These are phyloP conservation scores for Eucalyptus pauciflora DNA, from an alignment of 345 rosid genomes.

Conservation along the genomic window DNA sequence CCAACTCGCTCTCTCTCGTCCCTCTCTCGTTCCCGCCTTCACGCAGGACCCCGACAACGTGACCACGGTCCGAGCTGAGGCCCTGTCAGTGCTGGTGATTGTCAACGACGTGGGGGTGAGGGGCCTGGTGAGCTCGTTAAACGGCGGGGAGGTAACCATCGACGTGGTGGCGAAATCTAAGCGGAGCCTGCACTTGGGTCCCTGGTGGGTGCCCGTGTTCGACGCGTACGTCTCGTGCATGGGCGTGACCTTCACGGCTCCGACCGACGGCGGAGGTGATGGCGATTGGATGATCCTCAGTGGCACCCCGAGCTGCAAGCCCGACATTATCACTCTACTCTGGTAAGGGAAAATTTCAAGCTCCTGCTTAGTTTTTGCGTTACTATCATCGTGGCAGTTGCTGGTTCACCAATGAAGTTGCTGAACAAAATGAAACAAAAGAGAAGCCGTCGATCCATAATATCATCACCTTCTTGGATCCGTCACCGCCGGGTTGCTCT, in stretches of 20 bases:
- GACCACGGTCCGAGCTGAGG: neutral
- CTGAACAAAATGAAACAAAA: neutral
- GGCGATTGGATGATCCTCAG: neutral
- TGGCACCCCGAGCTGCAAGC: neutral
- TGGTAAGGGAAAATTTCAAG: neutral
- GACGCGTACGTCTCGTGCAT: neutral
- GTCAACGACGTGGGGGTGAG: neutral
- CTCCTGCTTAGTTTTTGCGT: neutral
- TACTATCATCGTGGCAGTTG: neutral
- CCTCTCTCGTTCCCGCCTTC: neutral
- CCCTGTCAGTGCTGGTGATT: fast-evolving
- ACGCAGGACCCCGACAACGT: neutral
- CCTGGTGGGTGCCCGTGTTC: neutral
- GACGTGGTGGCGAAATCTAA: neutral
- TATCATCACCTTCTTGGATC: neutral
- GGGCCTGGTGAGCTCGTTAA: neutral
- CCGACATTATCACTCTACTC: neutral
- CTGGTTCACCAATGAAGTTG: fast-evolving
- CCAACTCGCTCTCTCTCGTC: neutral
- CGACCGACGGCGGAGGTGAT: fast-evolving
- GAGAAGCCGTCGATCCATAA: neutral
- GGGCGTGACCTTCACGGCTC: neutral
- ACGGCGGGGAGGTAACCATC: neutral
- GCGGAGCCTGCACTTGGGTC: neutral
- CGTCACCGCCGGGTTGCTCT: neutral